phyloP scores from a whole-genome alignment of 1,284 basidiomycete genomes.

The Ustilago esculenta region DNA sequence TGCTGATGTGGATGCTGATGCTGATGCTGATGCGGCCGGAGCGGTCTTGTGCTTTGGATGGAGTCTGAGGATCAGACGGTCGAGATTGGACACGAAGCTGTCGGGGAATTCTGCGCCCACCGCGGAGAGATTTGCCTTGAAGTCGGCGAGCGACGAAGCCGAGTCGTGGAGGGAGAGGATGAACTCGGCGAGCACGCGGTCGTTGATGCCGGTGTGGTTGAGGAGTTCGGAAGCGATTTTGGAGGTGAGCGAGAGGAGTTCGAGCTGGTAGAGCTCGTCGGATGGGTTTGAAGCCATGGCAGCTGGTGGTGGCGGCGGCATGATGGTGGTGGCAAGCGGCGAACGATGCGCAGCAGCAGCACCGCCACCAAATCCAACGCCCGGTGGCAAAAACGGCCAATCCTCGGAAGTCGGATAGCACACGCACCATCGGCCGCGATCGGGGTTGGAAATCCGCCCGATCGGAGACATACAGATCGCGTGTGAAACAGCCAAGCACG shows the following conservation, averaged over 20 bases:
- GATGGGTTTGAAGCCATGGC: slow-evolving; percentile 15
- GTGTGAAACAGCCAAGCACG: neutral
- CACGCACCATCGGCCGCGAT: no score
- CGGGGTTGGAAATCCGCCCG: no score
- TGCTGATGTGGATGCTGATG: slow-evolving; percentile 15
- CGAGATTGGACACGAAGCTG: slow-evolving; percentile 88
- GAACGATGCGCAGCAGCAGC: neutral
- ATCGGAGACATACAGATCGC: no score
- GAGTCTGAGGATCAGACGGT: slow-evolving; percentile 90
- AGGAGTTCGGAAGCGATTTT: slow-evolving; percentile 66
- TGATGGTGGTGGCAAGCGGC: neutral
- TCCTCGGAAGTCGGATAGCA: slow-evolving; percentile 23
- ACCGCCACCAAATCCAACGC: slow-evolving; percentile 3
- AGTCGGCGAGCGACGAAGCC: slow-evolving; percentile 78
- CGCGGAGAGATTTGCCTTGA: slow-evolving; percentile 83
- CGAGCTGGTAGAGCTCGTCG: slow-evolving; percentile 64
- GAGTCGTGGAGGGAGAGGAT: slow-evolving; percentile 89
- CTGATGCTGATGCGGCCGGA: slow-evolving; percentile 13
- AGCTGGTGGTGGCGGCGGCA: slow-evolving; percentile 1
- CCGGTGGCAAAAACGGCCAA: no score
- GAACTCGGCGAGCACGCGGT: slow-evolving; percentile 94
- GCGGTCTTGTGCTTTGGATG: slow-evolving; percentile 84
- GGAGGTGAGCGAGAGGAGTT: slow-evolving; percentile 61
- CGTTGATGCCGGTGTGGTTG: slow-evolving; percentile 74
- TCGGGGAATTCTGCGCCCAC: slow-evolving; percentile 87